phyloP scores from a whole-genome alignment of 2,329 filamentous ascomycete genomes.

The Emergomyces pasteurianus region DNA sequence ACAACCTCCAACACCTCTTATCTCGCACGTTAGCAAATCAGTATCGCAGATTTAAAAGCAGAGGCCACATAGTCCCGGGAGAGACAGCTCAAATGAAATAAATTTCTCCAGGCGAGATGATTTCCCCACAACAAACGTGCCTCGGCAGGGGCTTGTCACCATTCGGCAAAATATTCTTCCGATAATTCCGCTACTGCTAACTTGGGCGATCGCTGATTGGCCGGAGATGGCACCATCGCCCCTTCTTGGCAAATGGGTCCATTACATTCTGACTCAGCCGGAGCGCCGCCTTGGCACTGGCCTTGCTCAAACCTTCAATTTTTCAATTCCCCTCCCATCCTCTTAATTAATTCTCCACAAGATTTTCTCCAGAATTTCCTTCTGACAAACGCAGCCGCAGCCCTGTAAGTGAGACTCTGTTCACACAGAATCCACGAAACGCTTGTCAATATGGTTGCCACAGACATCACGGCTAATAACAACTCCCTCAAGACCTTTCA shows the following conservation, averaged over 20 bases:
- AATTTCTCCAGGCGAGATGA: no score
- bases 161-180: neutral
- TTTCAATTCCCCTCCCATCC: neutral
- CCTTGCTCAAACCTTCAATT: neutral
- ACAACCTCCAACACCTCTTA: no score
- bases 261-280: neutral
- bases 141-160: neutral
- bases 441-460: conserved; percentile 5
- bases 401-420: neutral
- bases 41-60: no score
- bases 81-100: no score
- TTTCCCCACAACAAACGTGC: no score
- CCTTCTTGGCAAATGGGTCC: no score
- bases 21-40: no score
- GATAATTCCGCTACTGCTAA: no score
- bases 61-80: no score
- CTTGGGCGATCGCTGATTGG: neutral
- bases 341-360: neutral
- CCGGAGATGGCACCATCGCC: conserved; percentile 1
- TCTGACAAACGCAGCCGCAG: neutral
- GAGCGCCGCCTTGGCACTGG: no score
- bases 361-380: neutral
- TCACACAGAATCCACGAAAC: neutral
- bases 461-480: conserved; percentile 5
- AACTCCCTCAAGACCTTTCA: conserved; percentile 11